These are phyloP conservation scores for Aspergillus uvarum DNA, from an alignment of 2,329 filamentous ascomycete genomes.

Conservation along the genomic window DNA sequence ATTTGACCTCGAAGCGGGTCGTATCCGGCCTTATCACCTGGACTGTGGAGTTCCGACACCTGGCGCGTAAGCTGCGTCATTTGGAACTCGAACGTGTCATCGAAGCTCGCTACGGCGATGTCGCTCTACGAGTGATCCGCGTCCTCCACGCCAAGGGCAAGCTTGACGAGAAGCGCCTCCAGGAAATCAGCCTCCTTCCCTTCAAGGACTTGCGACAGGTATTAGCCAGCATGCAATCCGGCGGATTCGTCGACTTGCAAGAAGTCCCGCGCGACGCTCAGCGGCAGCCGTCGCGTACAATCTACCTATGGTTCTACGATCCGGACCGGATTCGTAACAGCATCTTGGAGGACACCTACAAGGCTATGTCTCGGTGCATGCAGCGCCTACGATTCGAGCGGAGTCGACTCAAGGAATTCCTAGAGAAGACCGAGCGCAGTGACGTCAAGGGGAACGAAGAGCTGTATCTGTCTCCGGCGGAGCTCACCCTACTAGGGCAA, in stretches of 20 bases:
- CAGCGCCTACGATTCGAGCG: slow-evolving; percentile 78
- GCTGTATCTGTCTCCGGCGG: slow-evolving; percentile 71
- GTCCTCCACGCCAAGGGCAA: slow-evolving; percentile 86
- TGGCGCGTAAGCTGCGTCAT: slow-evolving; percentile 70
- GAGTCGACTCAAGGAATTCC: slow-evolving; percentile 66
- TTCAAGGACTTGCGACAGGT: slow-evolving; percentile 82
- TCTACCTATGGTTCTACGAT: slow-evolving; percentile 93
- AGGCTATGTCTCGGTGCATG: slow-evolving; percentile 80
- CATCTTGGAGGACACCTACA: slow-evolving; percentile 80
- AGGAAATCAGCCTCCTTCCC: slow-evolving; percentile 76
- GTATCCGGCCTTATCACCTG: slow-evolving; percentile 66
- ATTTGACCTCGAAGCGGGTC: slow-evolving; percentile 37
- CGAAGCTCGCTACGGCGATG: slow-evolving; percentile 70
- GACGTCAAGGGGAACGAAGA: slow-evolving; percentile 85
- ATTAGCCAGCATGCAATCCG: slow-evolving; percentile 80
- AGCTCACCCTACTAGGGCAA: slow-evolving; percentile 67
- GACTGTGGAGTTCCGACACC: slow-evolving; percentile 76
- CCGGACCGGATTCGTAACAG: slow-evolving; percentile 67
- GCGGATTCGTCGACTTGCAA: slow-evolving; percentile 85
- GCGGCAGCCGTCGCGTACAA: slow-evolving; percentile 75
- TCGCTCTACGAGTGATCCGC: slow-evolving; percentile 78
- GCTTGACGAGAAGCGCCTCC: slow-evolving; percentile 88
- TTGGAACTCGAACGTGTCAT: slow-evolving; percentile 80
- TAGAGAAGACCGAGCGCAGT: slow-evolving; percentile 78
- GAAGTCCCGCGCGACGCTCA: slow-evolving; percentile 88